phyloP scores from a whole-genome alignment of 1,284 basidiomycete species.

The Athelia psychrophila region DNA sequence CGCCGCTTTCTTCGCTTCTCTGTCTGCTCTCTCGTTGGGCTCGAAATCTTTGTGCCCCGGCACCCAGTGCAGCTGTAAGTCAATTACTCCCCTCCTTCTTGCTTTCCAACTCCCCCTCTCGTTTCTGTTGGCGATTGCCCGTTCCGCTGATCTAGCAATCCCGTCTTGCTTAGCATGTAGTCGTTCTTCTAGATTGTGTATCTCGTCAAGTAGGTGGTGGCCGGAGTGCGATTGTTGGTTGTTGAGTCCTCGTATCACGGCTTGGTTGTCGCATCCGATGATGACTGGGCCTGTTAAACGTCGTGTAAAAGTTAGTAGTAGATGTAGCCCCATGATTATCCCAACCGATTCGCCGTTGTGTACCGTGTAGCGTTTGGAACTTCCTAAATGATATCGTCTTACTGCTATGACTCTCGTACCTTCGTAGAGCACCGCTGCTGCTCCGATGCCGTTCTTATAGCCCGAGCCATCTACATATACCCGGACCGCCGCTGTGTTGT shows the following conservation, averaged over 20 bases:
- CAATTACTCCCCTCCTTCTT: neutral
- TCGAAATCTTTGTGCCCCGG: neutral
- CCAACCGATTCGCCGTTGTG: slow-evolving; percentile 29
- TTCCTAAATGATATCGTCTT: slow-evolving; percentile 20
- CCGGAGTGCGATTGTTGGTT: neutral
- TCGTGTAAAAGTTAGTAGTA: slow-evolving; percentile 21
- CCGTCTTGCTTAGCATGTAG: neutral
- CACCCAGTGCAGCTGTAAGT: neutral
- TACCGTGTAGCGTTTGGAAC: slow-evolving; percentile 20
- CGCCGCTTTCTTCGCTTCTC: neutral
- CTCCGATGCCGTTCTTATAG: slow-evolving; percentile 15
- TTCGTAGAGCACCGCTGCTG: slow-evolving; percentile 16
- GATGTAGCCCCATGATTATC: slow-evolving; percentile 14
- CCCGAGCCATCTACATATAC: slow-evolving; percentile 18
- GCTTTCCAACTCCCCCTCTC: neutral
- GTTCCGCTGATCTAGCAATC: neutral
- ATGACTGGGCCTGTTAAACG: slow-evolving; percentile 18
- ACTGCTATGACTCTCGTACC: neutral
- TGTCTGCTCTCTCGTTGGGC: neutral
- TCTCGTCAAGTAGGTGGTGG: neutral
- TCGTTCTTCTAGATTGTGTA: neutral
- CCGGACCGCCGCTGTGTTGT: neutral
- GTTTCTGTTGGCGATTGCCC: neutral
- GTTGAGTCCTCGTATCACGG: neutral
- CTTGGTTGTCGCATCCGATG: neutral